These are phyloP conservation scores for Fusarium begoniae DNA, from an alignment of 2,329 filamentous ascomycete species.

Conservation along the genomic window DNA sequence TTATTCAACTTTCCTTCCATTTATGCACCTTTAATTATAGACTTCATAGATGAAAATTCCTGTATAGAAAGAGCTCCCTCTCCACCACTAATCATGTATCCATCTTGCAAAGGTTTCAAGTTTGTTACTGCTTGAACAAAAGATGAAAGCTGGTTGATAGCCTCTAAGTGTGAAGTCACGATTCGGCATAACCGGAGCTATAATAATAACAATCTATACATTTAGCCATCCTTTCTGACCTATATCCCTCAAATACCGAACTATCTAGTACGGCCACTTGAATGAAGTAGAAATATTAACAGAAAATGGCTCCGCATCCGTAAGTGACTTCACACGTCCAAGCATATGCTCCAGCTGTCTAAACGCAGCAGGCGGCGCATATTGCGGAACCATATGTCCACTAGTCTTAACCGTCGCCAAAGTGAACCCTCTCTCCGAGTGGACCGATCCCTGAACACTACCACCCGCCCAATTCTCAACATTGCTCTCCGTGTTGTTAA, in stretches of 20 bases:
- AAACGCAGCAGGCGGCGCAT: slow-evolving; percentile 12
- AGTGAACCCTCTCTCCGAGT: slow-evolving; percentile 4
- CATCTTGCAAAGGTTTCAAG: too few species aligned
- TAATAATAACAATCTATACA: not conserved
- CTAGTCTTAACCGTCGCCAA: slow-evolving; percentile 15
- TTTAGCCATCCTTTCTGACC: not conserved
- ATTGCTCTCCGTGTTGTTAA: slow-evolving; percentile 5
- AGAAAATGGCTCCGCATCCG: slow-evolving; percentile 1
- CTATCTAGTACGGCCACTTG: slow-evolving; percentile 11
- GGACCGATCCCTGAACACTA: slow-evolving; percentile 1
- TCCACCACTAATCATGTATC: too few species aligned
- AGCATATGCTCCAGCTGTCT: slow-evolving; percentile 14
- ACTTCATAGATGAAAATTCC: not conserved
- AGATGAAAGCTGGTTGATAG: too few species aligned
- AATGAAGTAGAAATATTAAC: slow-evolving; percentile 16
- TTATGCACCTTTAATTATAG: not conserved
- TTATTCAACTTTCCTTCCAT: not conserved
- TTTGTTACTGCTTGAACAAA: too few species aligned
- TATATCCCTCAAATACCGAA: too few species aligned
- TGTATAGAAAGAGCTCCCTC: rapidly evolving
- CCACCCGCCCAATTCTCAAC: slow-evolving; percentile 20
- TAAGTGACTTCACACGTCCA: slow-evolving; percentile 10
- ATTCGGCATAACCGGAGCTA: rapidly evolving
- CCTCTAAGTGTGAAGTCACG: not conserved
- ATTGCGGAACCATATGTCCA: slow-evolving; percentile 21